Evolutionary conservation across 2,329 filamentous ascomycete genomes (phyloP).

Genomic region (Cladorrhinum sp.): DNA sequence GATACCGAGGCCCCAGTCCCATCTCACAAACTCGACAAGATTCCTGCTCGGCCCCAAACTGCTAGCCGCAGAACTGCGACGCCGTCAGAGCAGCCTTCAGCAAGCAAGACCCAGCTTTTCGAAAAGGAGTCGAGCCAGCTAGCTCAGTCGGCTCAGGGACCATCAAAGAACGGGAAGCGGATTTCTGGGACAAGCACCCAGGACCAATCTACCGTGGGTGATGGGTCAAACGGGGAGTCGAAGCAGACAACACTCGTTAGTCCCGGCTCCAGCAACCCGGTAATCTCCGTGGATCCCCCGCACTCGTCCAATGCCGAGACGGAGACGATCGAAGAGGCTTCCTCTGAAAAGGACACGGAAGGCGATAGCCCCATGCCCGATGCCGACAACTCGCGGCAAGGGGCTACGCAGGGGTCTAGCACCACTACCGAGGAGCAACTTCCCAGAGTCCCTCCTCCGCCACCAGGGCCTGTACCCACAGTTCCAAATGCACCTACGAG

Average conservation of each 20-base stretch:
- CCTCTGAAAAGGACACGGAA: constrained; percentile 45
- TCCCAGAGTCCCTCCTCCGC: constrained; percentile 45
- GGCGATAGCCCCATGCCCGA: constrained; percentile 68
- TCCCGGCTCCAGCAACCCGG: constrained; percentile 32
- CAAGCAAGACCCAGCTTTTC: constrained; percentile 40
- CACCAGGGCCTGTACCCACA: constrained; percentile 43
- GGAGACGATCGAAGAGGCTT: constrained; percentile 26
- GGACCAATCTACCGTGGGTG: constrained; percentile 43
- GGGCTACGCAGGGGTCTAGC: constrained; percentile 43
- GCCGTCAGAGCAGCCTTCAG: constrained; percentile 47
- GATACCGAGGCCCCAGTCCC: constrained; percentile 54
- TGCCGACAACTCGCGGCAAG: constrained; percentile 47
- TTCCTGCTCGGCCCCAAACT: constrained; percentile 53
- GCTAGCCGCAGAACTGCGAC: constrained; percentile 53
- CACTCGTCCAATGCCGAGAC: constrained; percentile 22
- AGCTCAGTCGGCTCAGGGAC: constrained; percentile 35
- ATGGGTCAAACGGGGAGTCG: constrained; percentile 42
- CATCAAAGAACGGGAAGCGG: constrained; percentile 40
- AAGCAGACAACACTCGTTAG: constrained; percentile 43
- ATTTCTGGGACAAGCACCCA: constrained; percentile 46
- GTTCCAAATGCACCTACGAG: constrained; percentile 32
- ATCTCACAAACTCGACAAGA: constrained; percentile 54
- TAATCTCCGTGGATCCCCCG: constrained; percentile 43
- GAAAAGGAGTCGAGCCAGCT: constrained; percentile 47
- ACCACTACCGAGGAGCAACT: constrained; percentile 35